Percentiles rank a stretch among this genome's conserved stretches.
Evolutionary conservation across 202 grass and related monocot species (phyloP).

Genomic region (Miscanthus sacchariflorus): DNA sequence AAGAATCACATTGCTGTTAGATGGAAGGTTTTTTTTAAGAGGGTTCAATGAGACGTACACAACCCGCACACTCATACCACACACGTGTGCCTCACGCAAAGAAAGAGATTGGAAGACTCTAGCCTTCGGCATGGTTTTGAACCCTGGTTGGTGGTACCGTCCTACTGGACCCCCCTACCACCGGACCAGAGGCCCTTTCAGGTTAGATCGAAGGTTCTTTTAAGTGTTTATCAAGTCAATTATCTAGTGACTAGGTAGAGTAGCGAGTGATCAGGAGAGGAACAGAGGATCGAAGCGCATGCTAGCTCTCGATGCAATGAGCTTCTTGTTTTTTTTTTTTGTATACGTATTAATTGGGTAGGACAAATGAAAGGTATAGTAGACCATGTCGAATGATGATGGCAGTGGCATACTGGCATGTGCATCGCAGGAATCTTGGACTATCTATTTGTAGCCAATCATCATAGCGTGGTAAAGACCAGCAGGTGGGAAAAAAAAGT

Average conservation of each 20-base stretch:
- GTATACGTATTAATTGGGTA: not conserved
- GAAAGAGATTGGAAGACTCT: too few relatives aligned
- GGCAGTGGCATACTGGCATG: slow-evolving; percentile 33
- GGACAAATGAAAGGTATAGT: slow-evolving; percentile 5
- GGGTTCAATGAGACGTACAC: too few relatives aligned
- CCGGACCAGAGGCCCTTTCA: too few relatives aligned
- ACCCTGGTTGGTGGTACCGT: too few relatives aligned
- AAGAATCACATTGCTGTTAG: not conserved
- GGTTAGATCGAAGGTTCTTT: too few relatives aligned
- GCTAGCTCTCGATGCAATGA: not conserved
- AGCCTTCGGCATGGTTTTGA: too few relatives aligned
- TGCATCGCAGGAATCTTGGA: slow-evolving; percentile 28
- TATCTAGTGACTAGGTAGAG: not conserved
- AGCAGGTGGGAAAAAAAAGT: not conserved
- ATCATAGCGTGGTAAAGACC: not conserved
- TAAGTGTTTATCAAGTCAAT: too few relatives aligned
- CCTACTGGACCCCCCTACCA: too few relatives aligned
- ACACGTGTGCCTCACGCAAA: too few relatives aligned
- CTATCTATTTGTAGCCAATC: slow-evolving; percentile 20
- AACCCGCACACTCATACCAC: too few relatives aligned
- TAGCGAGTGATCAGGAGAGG: not conserved
- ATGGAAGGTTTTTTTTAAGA: too few relatives aligned
- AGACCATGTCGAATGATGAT: slow-evolving; percentile 16
- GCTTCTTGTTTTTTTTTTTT: slow-evolving; percentile 37
- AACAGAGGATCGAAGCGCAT: not conserved